A percentile compares a stretch with the other conserved stretches of the same genome.
Evolutionary conservation across 305 asterid species (phyloP).

Genomic region (Withania somnifera): DNA sequence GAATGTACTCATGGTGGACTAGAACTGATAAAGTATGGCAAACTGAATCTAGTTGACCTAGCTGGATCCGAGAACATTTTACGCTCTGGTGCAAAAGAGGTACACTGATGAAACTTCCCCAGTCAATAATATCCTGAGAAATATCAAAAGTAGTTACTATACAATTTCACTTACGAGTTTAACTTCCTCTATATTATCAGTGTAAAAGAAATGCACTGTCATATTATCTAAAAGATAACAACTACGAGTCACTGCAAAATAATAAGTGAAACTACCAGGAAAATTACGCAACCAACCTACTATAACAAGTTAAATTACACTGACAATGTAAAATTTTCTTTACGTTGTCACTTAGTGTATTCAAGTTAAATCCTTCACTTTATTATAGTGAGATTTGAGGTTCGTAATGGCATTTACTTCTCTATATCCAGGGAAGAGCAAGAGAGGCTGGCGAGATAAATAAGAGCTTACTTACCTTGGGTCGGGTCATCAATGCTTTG

Average conservation of each 20-base stretch:
- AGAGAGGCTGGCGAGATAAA: constrained; percentile 82
- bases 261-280: background rate
- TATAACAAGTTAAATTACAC: background rate
- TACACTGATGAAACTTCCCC: constrained; percentile 8
- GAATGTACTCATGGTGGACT: constrained; percentile 91
- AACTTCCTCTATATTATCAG: no score
- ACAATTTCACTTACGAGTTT: background rate
- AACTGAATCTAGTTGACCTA: constrained; percentile 92
- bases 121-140: background rate
- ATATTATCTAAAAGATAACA: background rate
- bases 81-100: constrained; percentile 98
- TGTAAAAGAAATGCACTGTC: background rate
- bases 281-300: background rate
- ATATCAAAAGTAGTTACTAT: background rate
- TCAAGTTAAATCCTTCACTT: background rate
- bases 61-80: constrained; percentile 99
- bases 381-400: background rate
- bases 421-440: constrained; percentile 72
- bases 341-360: background rate
- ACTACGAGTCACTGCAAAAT: no score
- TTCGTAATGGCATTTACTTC: background rate
- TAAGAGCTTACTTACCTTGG: constrained; percentile 47
- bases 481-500: constrained; percentile 46
- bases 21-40: constrained; percentile 95
- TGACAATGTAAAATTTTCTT: background rate